Conservation (phyloP, 1,284 basidiomycete species). For the Ceratobasidium sp. region DNA sequence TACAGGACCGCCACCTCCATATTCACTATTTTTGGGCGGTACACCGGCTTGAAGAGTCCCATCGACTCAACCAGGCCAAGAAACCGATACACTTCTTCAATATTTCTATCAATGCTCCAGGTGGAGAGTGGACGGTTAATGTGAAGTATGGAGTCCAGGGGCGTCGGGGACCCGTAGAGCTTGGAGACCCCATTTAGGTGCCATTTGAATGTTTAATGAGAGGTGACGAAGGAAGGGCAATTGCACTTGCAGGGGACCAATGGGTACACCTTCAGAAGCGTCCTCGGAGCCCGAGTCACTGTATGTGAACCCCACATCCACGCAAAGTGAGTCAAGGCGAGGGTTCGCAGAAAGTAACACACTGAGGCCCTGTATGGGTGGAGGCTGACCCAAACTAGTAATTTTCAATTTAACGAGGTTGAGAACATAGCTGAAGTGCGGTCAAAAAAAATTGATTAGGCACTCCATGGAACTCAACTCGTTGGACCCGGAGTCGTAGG, state of each 20-base stretch:
- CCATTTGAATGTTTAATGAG: neutral
- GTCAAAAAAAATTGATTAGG: neutral
- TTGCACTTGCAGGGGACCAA: neutral
- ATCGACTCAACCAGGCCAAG: no score
- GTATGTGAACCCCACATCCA: neutral
- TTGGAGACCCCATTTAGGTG: neutral
- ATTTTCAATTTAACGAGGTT: neutral
- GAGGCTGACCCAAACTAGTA: neutral
- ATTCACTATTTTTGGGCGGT: no score
- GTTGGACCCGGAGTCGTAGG: neutral
- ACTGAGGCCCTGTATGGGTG: neutral
- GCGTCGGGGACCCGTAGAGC: neutral
- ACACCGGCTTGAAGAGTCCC: no score
- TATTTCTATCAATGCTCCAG: no score
- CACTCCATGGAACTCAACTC: neutral
- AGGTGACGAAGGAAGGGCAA: neutral
- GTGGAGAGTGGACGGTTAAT: no score
- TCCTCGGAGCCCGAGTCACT: no score
- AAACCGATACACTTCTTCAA: no score
- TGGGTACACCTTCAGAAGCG: neutral
- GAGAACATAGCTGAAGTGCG: neutral
- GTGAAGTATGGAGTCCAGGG: no score
- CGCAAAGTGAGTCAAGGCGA: neutral
- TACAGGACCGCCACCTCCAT: no score
- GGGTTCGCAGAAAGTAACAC: neutral